Evolutionary conservation across 1,284 basidiomycete genomes (phyloP), one percentile per base, ranked within the genome.

Genomic region (Fomitiporia mediterranea): DNA sequence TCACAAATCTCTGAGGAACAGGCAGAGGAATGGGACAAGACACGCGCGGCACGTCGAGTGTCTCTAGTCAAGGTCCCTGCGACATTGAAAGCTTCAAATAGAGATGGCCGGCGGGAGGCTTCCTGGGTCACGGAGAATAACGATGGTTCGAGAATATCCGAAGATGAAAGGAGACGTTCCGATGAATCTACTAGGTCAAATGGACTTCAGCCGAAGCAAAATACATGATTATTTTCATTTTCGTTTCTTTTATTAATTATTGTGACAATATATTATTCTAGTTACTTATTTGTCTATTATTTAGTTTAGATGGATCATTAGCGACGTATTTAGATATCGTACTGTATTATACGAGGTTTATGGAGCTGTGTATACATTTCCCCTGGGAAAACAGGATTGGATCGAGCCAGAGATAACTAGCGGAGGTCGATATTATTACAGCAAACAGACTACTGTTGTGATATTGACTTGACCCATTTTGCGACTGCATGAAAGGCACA

Each of bases 11-110:
- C 50, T 23, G 78, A 80, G 56, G 86, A 89, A 66, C 75, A 82
- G 68, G 89, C 90, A 17, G 90, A 92, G 68, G 83, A 88, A 58
- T 94, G 91, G 91, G 76, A 89, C 67, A 84, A 84, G 69, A 93
- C 91, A 1, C 82, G 86, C 38, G 87, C 86, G 39, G 90, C 89
- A 13, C 86, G 89, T 61, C 84, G 89, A 13, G 91, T 93, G 15
- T 91, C 89, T 17, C 74, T 94, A 51, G 85, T 91, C 47, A 78
- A 79, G 30, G 56, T 69, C 21, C 67, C 67, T 28, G 35, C 23
- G 7, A 48, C 43, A 11, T 40, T 60, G 55, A 46, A 35, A 32
- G 47, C 42, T 50, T 9, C 46, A 4, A 52, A 55, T 15, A 55
- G 42, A 23, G 46, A 42, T 19, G 46, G 25, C 3, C 35, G 23